phyloP scores from a whole-genome alignment of 2,329 filamentous ascomycete genomes.

The Nothomitra cinnamomea region DNA sequence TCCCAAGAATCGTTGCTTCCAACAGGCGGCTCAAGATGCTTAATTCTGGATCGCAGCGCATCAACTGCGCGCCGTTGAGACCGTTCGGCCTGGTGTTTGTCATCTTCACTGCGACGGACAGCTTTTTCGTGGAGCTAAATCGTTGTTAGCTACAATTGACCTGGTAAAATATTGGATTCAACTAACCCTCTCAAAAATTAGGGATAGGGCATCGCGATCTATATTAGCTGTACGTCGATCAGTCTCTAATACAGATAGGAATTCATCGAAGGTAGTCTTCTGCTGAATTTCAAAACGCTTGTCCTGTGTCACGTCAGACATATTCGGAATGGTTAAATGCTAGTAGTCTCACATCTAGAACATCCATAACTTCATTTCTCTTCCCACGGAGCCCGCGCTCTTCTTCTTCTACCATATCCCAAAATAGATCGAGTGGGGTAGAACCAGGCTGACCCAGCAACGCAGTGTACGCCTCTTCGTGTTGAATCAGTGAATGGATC shows the following conservation, averaged over 20 bases:
- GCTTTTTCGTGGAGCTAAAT: constrained; percentile 67
- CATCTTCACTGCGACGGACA: constrained; percentile 64
- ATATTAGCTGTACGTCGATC: constrained; percentile 81
- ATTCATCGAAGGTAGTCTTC: constrained; percentile 78
- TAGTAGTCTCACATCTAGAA: constrained; percentile 53
- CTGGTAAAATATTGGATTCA: neutral
- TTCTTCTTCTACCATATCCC: constrained; percentile 89
- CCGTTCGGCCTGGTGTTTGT: constrained; percentile 65
- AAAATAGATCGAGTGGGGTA: constrained; percentile 79
- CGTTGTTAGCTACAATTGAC: neutral
- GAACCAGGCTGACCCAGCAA: constrained; percentile 77
- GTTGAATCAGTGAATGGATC: constrained; percentile 54
- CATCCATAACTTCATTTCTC: constrained; percentile 71
- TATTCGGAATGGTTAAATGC: neutral
- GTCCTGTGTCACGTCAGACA: constrained; percentile 37
- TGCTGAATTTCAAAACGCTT: constrained; percentile 80
- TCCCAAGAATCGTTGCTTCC: constrained; percentile 70
- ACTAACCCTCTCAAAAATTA: constrained; percentile 69
- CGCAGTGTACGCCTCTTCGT: constrained; percentile 66
- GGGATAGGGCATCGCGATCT: constrained; percentile 57
- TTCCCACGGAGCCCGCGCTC: constrained; percentile 69
- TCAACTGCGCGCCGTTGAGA: constrained; percentile 75
- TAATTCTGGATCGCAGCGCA: constrained; percentile 68
- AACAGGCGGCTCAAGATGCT: constrained; percentile 77
- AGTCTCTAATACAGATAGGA: constrained; percentile 62